A percentile compares a stretch with the other conserved stretches of the same genome.
Conservation (phyloP, 148 eudicot species). For the Agrostemma githago region DNA sequence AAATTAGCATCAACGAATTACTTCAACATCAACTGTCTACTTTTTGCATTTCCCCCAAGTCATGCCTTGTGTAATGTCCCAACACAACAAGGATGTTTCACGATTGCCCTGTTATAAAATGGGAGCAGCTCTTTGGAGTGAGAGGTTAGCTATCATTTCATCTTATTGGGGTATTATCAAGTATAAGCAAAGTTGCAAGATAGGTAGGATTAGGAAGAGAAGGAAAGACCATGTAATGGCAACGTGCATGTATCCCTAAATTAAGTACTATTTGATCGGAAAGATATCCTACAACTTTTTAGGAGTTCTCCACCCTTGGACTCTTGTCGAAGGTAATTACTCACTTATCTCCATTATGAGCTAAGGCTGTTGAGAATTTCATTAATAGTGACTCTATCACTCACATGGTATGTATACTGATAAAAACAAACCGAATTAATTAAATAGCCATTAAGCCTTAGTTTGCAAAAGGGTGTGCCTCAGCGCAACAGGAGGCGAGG, state of each 20-base stretch:
- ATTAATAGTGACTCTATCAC: not conserved
- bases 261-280: not conserved
- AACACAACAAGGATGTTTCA: not conserved
- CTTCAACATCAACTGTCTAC: not conserved
- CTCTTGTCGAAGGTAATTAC: not conserved
- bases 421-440: not conserved
- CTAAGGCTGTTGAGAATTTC: not conserved
- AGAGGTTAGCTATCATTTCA: not conserved
- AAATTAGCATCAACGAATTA: not conserved
- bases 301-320: not conserved
- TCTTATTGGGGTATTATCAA: not conserved
- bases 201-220: not conserved
- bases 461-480: too few relatives aligned
- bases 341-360: not conserved
- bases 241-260: not conserved
- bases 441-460: not conserved
- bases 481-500: too few relatives aligned
- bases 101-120: not conserved
- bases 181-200: not conserved
- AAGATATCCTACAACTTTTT: not conserved
- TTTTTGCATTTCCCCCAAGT: not conserved
- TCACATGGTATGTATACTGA: not conserved
- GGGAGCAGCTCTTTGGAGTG: not conserved
- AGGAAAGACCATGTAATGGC: not conserved
- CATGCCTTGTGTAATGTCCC: not conserved